Evolutionary conservation across 1,284 basidiomycete species (phyloP), one percentile per base, ranked within the genome.

Genomic region (Taiwanofungus camphoratus): DNA sequence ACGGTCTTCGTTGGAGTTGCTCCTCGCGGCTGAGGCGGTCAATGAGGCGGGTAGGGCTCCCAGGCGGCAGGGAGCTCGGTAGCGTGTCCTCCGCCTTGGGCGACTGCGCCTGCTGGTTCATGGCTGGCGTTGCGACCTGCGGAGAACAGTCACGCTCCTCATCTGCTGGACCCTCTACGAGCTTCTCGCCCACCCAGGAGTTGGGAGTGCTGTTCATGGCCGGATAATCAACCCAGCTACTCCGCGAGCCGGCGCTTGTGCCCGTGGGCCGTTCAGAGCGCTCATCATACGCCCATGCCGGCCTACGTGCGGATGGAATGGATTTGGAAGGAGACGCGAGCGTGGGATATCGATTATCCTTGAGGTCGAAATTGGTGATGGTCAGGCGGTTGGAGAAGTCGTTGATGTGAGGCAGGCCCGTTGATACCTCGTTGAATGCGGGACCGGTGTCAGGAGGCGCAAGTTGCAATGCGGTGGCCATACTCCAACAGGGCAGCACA

Each of bases 301-400:
- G 27, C 11, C 21, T 34, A 16, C 22, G 41, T 36, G 23, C 21
- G 2, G 46, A 43, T n/a, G 42, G 23, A 15, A 39, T 26, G 31
- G 48, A 41, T 37, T 44, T 50, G 34, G 51, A 39, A 21, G 55
- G 49, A 32, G 53, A 45, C n/a, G 48, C 41, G 16, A 76, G 54
- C 32, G 73, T 58, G 13, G 80, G 79, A 60, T 82, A 81, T 53
- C 79, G 70, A 57, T 72, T 71, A 64, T 80, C 79, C 55, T 71
- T 69, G 59, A 77, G 71, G 61, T 81, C 77, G 51, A 77, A 68
- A 45, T 80, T 79, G 42, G 72, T 65, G 49, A 70, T 58, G 50
- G 77, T 69, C 39, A 84, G 68, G 32, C 71, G 64, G 53, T 69
- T 69, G 42, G 77, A 66, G 62, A 79, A 76, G 55, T 66, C 52